Conservation (phyloP, 441 rosid species). For the Kokia cookei region DNA sequence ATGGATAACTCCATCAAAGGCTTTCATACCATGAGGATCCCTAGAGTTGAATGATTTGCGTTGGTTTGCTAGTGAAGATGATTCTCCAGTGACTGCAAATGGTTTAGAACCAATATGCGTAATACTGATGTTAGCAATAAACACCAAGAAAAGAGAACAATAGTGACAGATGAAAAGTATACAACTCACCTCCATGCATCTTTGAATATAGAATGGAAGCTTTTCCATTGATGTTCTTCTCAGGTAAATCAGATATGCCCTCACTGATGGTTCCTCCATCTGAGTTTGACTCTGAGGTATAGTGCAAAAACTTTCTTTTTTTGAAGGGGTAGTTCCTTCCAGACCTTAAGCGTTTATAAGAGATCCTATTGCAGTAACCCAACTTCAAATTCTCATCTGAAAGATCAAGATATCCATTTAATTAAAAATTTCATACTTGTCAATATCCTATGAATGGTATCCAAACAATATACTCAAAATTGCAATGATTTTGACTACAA, state of each 20-base stretch:
- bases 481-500: not conserved
- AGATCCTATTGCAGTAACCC: constrained; percentile 39
- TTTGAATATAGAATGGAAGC: constrained; percentile 28
- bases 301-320: constrained; percentile 58
- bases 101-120: constrained; percentile 7
- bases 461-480: not conserved
- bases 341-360: constrained; percentile 46
- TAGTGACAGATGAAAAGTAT: not conserved
- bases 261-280: constrained; percentile 49
- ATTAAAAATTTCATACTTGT: constrained; percentile 2
- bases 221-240: constrained; percentile 28
- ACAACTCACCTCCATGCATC: constrained; percentile 30
- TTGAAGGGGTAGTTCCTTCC: constrained; percentile 82
- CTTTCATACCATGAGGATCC: constrained; percentile 72
- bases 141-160: not conserved
- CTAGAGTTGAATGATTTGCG: constrained; percentile 53
- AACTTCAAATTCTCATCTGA: constrained; percentile 54
- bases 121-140: not conserved
- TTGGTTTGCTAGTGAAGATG: constrained; percentile 43
- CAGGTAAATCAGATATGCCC: constrained; percentile 24
- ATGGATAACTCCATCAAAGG: constrained; percentile 31
- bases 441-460: not conserved
- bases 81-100: constrained; percentile 40
- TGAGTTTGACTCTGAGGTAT: constrained; percentile 40
- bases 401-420: constrained; percentile 13